Percentiles rank a stretch among this genome's conserved stretches.
These are phyloP conservation scores for Escovopsis sp. DNA, from an alignment of 2,329 filamentous ascomycete species.

Conservation along the genomic window DNA sequence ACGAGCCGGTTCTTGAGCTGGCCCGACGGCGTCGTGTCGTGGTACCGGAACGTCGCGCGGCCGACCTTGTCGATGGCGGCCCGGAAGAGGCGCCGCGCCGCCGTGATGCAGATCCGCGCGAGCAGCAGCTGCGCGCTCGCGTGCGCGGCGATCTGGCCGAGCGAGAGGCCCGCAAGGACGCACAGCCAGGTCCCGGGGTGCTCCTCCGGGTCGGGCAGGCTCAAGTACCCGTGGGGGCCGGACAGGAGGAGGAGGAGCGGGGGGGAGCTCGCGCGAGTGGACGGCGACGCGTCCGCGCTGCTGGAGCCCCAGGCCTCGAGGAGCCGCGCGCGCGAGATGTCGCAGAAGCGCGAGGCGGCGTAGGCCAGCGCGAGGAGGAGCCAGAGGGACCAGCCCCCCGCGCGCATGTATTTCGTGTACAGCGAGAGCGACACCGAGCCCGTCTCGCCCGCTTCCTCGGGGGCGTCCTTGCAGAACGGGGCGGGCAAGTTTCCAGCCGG, in stretches of 20 bases:
- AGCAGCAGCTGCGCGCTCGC: conserved; percentile 51
- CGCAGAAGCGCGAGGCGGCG: conserved; percentile 45
- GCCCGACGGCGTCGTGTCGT: conserved; percentile 79
- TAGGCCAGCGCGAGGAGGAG: conserved; percentile 46
- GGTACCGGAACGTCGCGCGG: conserved; percentile 74
- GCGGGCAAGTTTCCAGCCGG: too few species aligned
- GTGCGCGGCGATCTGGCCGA: conserved; percentile 43
- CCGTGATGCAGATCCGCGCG: conserved; percentile 64
- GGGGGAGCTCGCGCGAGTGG: too few species aligned
- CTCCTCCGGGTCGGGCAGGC: conserved; percentile 45
- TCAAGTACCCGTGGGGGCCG: conserved; percentile 12
- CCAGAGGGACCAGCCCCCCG: conserved; percentile 67
- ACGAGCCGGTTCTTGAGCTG: conserved; percentile 86
- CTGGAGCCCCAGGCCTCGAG: conserved; percentile 76
- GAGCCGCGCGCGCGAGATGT: conserved; percentile 61
- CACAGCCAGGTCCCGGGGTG: conserved; percentile 63
- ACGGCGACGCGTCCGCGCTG: conserved; percentile 7
- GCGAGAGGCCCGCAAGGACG: conserved; percentile 52
- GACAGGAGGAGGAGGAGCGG: not conserved
- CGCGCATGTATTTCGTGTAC: conserved; percentile 76
- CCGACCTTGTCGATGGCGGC: conserved; percentile 60
- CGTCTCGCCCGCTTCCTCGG: conserved; percentile 26
- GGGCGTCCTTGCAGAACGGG: conserved; percentile 10
- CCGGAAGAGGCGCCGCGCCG: conserved; percentile 61
- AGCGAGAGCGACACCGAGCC: conserved; percentile 63